Percentiles rank a stretch among this genome's conserved stretches.
Conservation (phyloP, 2,329 filamentous ascomycete species). For the Stylonectria norvegica region DNA sequence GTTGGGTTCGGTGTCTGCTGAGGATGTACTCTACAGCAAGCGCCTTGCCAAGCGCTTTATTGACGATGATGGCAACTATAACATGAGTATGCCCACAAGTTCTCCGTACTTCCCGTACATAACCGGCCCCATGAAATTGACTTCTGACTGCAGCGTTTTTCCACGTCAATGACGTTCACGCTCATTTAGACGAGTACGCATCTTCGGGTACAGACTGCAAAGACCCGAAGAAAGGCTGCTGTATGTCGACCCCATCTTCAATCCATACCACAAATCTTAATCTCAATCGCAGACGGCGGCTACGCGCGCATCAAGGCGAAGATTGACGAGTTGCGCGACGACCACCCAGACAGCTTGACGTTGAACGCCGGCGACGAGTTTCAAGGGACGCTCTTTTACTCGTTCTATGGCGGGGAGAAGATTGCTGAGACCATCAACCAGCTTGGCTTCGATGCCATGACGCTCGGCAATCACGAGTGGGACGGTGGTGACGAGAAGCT, state of each 20-base stretch:
- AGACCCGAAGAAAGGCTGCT: conserved; percentile 54
- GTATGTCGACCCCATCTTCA: too few relatives aligned
- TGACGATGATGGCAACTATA: conserved; percentile 48
- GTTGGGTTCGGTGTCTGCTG: conserved; percentile 30
- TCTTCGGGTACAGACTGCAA: conserved; percentile 61
- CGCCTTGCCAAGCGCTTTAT: conserved; percentile 48
- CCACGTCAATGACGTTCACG: conserved; percentile 67
- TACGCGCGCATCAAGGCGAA: conserved; percentile 62
- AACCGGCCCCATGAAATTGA: not conserved
- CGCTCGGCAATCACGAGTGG: conserved; percentile 65
- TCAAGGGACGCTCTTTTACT: conserved; percentile 65
- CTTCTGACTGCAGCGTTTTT: conserved; percentile 50
- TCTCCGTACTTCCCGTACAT: not conserved
- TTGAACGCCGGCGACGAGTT: conserved; percentile 68
- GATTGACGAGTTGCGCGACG: conserved; percentile 53
- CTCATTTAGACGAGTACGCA: conserved; percentile 62
- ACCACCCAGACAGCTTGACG: conserved; percentile 58
- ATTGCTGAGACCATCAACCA: conserved; percentile 64
- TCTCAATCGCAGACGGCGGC: too few relatives aligned
- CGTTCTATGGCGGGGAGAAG: conserved; percentile 64
- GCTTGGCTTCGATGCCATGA: conserved; percentile 66
- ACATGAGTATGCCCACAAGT: conserved; percentile 41
- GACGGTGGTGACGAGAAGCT: conserved; percentile 62
- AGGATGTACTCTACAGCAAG: conserved; percentile 49
- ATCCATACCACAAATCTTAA: too few relatives aligned